A percentile compares a stretch with the other conserved stretches of the same genome.
phyloP scores from a whole-genome alignment of 169 alveolate genomes.

The Eimeria sp. region DNA sequence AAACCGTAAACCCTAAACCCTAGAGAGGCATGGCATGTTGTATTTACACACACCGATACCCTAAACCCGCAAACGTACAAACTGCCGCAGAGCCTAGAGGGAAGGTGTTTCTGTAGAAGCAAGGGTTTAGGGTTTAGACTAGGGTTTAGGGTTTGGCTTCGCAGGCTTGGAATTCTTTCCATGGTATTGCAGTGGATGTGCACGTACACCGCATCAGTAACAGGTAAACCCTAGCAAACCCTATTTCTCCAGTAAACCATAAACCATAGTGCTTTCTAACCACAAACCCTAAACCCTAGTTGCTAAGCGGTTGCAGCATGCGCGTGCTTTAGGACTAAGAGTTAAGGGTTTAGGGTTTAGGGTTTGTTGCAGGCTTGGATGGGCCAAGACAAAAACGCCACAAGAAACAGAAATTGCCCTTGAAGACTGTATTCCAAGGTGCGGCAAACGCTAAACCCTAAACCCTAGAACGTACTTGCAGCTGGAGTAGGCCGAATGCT shows the following conservation, averaged over 20 bases:
- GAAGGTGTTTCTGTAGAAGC: too few relatives aligned
- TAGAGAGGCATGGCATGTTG: too few relatives aligned
- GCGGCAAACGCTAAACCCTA: not conserved
- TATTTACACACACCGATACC: too few relatives aligned
- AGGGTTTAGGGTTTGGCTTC: slow-evolving; percentile 9
- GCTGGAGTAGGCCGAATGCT: not conserved
- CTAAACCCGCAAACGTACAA: too few relatives aligned
- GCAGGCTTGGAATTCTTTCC: slow-evolving; percentile 89
- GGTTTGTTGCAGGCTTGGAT: slow-evolving; percentile 90
- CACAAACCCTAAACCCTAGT: not conserved
- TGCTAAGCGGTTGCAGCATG: not conserved
- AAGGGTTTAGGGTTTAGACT: not conserved
- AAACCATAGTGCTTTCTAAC: not conserved
- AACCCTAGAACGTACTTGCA: not conserved
- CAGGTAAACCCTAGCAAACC: slow-evolving; percentile 66
- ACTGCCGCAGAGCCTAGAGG: not conserved
- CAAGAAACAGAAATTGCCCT: slow-evolving; percentile 94
- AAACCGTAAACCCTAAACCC: too few relatives aligned
- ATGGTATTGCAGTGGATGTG: slow-evolving; percentile 97
- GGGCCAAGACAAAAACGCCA: slow-evolving; percentile 97
- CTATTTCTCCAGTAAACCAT: not conserved
- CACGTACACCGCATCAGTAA: slow-evolving; percentile 96
- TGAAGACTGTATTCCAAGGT: slow-evolving; percentile 93
- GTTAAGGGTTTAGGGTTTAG: slow-evolving; percentile 8
- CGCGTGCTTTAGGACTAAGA: not conserved